A percentile compares a stretch with the other conserved stretches of the same genome.
These are phyloP conservation scores for Beauveria rudraprayagi DNA, from an alignment of 2,329 filamentous ascomycete species.

Conservation along the genomic window DNA sequence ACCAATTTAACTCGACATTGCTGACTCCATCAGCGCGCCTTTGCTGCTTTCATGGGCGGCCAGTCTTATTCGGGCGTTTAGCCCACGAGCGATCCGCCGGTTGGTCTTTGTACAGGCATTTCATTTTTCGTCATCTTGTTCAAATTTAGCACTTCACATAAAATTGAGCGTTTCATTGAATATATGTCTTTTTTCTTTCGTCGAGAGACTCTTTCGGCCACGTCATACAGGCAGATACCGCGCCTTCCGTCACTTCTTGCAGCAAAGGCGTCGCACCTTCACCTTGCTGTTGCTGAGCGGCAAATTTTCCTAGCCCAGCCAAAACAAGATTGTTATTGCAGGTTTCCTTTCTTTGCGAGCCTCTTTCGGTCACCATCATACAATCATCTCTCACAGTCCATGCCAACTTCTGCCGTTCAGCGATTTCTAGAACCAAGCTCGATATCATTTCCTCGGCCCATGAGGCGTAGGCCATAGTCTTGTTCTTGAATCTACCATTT, in stretches of 20 bases:
- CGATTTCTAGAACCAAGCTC: constrained; percentile 4
- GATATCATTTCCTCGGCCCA: background rate
- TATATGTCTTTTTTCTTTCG: background rate
- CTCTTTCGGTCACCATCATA: background rate
- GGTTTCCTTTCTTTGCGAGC: background rate
- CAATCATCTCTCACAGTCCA: background rate
- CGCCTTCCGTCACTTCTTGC: background rate
- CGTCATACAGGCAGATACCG: background rate
- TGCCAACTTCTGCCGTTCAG: background rate
- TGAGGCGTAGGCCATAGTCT: background rate
- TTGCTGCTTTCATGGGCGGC: constrained; percentile 43
- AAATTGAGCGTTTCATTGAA: background rate
- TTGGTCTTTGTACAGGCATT: background rate
- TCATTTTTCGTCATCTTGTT: background rate
- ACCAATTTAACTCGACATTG: background rate
- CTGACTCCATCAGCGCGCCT: constrained; percentile 35
- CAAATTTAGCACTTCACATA: background rate
- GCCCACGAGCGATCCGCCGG: background rate
- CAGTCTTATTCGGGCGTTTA: constrained; percentile 29
- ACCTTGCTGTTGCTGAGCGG: background rate
- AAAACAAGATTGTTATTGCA: background rate
- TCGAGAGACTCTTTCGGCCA: background rate
- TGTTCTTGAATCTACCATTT: background rate
- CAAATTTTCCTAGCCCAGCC: background rate
- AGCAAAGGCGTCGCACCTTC: background rate